Conservation (phyloP, 2,329 filamentous ascomycete genomes). For the Kalmusia sp. region DNA sequence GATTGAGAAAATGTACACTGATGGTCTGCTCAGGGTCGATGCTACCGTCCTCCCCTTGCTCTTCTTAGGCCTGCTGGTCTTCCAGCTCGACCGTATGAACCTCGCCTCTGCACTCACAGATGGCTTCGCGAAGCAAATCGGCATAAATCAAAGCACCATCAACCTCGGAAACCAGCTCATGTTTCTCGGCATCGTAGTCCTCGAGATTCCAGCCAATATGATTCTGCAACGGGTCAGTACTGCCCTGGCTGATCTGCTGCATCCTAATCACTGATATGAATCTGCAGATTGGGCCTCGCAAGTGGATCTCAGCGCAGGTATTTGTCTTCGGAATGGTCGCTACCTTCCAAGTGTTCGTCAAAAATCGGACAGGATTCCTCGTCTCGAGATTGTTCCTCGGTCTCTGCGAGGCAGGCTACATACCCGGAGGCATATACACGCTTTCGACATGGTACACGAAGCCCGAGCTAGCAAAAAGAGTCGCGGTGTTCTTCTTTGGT, state of each 20-base stretch:
- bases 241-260: background rate
- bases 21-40: constrained; percentile 49
- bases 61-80: constrained; percentile 58
- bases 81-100: constrained; percentile 63
- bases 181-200: constrained; percentile 58
- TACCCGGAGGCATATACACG: constrained; percentile 60
- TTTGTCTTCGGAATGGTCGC: constrained; percentile 58
- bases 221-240: constrained; percentile 43
- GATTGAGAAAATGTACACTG: background rate
- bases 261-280: background rate
- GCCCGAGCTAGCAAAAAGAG: constrained; percentile 54
- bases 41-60: constrained; percentile 57
- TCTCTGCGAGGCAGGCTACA: constrained; percentile 60
- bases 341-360: constrained; percentile 48
- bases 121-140: constrained; percentile 54
- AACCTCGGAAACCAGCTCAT: constrained; percentile 63
- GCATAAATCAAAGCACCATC: constrained; percentile 55
- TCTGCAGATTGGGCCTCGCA: constrained; percentile 36
- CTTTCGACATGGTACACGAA: constrained; percentile 61
- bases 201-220: constrained; percentile 62
- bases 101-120: constrained; percentile 59
- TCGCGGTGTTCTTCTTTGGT: constrained; percentile 61
- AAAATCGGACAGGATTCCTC: constrained; percentile 53
- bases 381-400: constrained; percentile 55
- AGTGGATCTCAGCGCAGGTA: constrained; percentile 59